Evolutionary conservation across 768 basidiomycete species (phyloP).

Genomic region (Serendipita sp.): DNA sequence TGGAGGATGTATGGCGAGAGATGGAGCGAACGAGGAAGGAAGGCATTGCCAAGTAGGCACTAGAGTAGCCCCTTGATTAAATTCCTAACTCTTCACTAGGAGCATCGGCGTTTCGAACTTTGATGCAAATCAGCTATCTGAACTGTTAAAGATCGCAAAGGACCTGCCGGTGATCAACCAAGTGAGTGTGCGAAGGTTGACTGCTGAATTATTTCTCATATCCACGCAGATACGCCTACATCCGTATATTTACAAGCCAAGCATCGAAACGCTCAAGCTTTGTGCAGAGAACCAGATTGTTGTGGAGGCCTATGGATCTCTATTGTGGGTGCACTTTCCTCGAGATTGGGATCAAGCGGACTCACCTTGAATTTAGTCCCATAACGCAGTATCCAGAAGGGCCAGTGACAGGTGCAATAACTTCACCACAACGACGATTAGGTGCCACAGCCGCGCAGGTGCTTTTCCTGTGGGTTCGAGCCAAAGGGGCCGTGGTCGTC

Average conservation of each 20-base stretch:
- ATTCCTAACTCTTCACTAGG: slow-evolving; percentile 21
- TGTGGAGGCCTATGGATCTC: slow-evolving; percentile 49
- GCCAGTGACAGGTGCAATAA: slow-evolving; percentile 42
- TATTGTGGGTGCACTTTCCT: slow-evolving; percentile 14
- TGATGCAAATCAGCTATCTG: slow-evolving; percentile 33
- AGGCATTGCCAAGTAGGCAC: slow-evolving; percentile 23
- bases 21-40: slow-evolving; percentile 39
- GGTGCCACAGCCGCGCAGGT: slow-evolving; percentile 49
- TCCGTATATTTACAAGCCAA: slow-evolving; percentile 52
- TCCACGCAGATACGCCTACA: slow-evolving; percentile 43
- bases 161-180: slow-evolving; percentile 59
- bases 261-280: slow-evolving; percentile 39
- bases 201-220: not conserved
- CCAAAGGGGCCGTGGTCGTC: slow-evolving; percentile 51
- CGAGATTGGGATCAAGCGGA: not conserved
- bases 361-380: slow-evolving; percentile 15
- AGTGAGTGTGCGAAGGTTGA: slow-evolving; percentile 21
- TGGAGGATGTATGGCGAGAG: slow-evolving; percentile 34
- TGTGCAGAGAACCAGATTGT: slow-evolving; percentile 42
- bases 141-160: slow-evolving; percentile 32
- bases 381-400: slow-evolving; percentile 29
- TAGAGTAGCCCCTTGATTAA: no score
- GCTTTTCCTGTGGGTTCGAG: slow-evolving; percentile 50
- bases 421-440: slow-evolving; percentile 35
- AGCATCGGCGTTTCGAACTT: slow-evolving; percentile 68